phyloP scores from a whole-genome alignment of 148 eudicot species.

The Chenopodium suecicum region DNA sequence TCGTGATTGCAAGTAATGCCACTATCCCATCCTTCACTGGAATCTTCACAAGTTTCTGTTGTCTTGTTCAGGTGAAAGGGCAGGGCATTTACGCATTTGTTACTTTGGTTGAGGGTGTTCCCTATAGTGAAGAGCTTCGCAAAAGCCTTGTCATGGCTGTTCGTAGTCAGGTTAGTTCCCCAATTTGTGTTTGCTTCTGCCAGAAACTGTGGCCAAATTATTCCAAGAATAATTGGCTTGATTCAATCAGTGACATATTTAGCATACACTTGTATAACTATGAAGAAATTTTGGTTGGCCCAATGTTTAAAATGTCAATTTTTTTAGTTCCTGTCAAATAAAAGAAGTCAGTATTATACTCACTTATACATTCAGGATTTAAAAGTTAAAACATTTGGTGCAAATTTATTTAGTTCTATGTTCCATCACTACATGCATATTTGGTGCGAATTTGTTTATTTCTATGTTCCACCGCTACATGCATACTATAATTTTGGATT shows the following conservation, averaged over 20 bases:
- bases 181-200: not conserved
- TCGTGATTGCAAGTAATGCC: not conserved
- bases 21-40: not conserved
- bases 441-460: not conserved
- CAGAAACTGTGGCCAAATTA: not conserved
- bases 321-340: too few species aligned
- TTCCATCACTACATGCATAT: not conserved
- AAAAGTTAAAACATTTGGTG: not conserved
- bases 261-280: too few species aligned
- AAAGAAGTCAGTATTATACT: not conserved
- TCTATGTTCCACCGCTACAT: not conserved
- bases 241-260: not conserved
- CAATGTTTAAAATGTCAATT: not conserved
- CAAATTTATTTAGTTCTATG: too few species aligned
- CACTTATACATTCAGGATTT: not conserved
- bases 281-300: not conserved
- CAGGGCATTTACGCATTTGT: slow-evolving; percentile 98
- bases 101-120: slow-evolving; percentile 86
- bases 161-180: slow-evolving; percentile 67
- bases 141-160: slow-evolving; percentile 72
- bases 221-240: not conserved
- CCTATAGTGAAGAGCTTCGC: slow-evolving; percentile 88
- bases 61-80: slow-evolving; percentile 71
- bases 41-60: not conserved
- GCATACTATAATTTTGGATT: not conserved